Evolutionary conservation across 352 stramenopile genomes (phyloP).

Genomic region (Elongisporangium senticosum): DNA sequence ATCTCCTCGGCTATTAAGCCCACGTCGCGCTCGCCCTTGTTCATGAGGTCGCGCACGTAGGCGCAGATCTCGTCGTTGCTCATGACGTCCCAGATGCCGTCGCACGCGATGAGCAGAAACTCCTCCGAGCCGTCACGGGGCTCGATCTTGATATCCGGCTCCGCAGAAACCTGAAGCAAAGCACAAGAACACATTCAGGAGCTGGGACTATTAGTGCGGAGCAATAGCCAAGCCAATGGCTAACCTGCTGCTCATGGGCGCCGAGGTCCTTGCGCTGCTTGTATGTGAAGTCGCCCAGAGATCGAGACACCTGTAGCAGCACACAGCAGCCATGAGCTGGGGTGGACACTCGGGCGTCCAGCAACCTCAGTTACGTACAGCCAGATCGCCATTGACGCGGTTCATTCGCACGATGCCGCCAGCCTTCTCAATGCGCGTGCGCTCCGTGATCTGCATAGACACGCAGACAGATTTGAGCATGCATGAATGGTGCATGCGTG

Average conservation of each 20-base stretch:
- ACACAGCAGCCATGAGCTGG: constrained; percentile 9
- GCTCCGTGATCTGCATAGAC: constrained; percentile 41
- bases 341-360: constrained; percentile 6
- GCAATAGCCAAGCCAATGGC: constrained; percentile 10
- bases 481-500: constrained; percentile 12
- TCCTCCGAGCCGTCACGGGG: constrained; percentile 77
- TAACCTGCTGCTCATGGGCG: constrained; percentile 64
- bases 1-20: constrained; percentile 78
- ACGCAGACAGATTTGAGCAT: not conserved
- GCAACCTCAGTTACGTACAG: constrained; percentile 24
- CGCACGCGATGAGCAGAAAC: constrained; percentile 89
- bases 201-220: not conserved
- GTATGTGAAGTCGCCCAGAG: constrained; percentile 77
- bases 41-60: constrained; percentile 77
- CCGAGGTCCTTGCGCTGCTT: constrained; percentile 55
- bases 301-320: constrained; percentile 53
- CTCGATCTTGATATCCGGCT: constrained; percentile 86
- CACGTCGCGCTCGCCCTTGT: constrained; percentile 58
- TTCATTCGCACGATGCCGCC: constrained; percentile 69
- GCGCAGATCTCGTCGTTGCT: constrained; percentile 84
- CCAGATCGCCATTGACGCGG: constrained; percentile 78
- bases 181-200: not conserved
- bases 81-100: constrained; percentile 94
- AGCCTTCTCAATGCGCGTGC: constrained; percentile 62
- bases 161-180: constrained; percentile 48